phyloP scores from a whole-genome alignment of 2,329 filamentous ascomycete genomes.

The Diaporthe citriasiana region DNA sequence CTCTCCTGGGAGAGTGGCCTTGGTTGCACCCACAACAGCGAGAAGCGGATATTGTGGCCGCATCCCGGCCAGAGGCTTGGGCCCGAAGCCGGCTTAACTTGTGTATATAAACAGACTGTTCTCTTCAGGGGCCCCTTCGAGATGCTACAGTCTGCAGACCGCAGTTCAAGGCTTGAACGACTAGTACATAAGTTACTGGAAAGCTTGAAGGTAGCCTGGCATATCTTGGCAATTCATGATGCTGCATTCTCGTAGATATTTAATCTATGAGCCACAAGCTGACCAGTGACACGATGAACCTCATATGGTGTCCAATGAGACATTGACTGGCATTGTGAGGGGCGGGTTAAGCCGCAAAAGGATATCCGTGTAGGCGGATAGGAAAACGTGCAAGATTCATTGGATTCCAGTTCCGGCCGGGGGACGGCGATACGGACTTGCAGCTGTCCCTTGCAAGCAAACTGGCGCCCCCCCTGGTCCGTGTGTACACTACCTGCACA shows the following conservation, averaged over 20 bases:
- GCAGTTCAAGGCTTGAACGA: not conserved
- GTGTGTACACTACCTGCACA: too few relatives aligned
- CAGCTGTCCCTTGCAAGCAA: too few relatives aligned
- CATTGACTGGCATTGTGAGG: conserved; percentile 13
- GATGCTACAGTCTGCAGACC: not conserved
- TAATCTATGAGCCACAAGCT: not conserved
- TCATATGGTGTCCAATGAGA: not conserved
- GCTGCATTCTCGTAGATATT: not conserved
- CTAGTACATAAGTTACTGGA: not conserved
- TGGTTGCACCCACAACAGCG: conserved; percentile 35
- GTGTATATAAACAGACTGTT: not conserved
- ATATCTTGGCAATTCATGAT: not conserved
- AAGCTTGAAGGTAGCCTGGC: conserved; percentile 6
- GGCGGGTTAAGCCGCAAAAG: conserved; percentile 4
- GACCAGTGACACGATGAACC: not conserved
- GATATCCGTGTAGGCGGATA: not conserved
- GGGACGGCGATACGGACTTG: conserved; percentile 7
- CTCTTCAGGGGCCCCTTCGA: not conserved
- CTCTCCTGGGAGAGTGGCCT: conserved; percentile 49
- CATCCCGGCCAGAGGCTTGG: conserved; percentile 16
- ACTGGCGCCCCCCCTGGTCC: too few relatives aligned
- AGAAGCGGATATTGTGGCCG: conserved; percentile 39
- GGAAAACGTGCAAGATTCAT: conserved; percentile 40
- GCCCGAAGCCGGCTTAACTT: not conserved
- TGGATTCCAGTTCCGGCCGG: conserved; percentile 27